phyloP scores from a whole-genome alignment of 2,329 filamentous ascomycete genomes.

The Helotiales sp. region DNA sequence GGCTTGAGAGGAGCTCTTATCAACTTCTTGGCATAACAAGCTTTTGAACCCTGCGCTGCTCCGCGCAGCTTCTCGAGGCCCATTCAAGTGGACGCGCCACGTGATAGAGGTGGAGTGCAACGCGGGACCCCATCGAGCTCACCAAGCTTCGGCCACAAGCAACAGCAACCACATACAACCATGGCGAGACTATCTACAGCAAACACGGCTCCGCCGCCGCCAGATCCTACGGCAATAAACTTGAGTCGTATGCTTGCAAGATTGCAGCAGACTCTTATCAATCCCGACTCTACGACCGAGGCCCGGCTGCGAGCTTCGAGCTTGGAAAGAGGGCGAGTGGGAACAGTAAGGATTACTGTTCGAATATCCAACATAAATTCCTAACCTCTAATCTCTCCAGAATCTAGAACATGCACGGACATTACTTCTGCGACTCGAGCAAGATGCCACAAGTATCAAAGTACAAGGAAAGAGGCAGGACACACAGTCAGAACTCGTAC shows the following conservation, averaged over 20 bases:
- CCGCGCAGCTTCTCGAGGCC: not conserved
- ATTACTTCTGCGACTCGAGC: constrained; percentile 69
- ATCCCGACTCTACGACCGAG: constrained; percentile 59
- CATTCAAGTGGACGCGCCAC: no score
- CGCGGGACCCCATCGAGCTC: not conserved
- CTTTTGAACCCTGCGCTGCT: constrained; percentile 5
- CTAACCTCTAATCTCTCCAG: constrained; percentile 38
- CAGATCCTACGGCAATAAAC: constrained; percentile 38
- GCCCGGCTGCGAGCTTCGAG: constrained; percentile 58
- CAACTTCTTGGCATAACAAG: constrained; percentile 9
- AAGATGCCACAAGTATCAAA: constrained; percentile 62
- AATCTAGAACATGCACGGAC: constrained; percentile 72
- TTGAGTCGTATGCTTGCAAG: constrained; percentile 65
- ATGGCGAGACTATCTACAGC: constrained; percentile 31
- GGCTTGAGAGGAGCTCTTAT: no score
- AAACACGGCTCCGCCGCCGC: constrained; percentile 8
- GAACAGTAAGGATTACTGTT: constrained; percentile 43
- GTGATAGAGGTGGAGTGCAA: not conserved
- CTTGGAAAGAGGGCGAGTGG: constrained; percentile 63
- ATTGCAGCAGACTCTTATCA: constrained; percentile 65
- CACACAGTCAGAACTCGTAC: constrained; percentile 61
- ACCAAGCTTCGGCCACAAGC: not conserved
- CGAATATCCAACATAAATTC: not conserved
- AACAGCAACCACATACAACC: not conserved
- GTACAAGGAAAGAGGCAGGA: constrained; percentile 58